phyloP scores from a whole-genome alignment of 257 asterid species.

The Solanum rostratum region DNA sequence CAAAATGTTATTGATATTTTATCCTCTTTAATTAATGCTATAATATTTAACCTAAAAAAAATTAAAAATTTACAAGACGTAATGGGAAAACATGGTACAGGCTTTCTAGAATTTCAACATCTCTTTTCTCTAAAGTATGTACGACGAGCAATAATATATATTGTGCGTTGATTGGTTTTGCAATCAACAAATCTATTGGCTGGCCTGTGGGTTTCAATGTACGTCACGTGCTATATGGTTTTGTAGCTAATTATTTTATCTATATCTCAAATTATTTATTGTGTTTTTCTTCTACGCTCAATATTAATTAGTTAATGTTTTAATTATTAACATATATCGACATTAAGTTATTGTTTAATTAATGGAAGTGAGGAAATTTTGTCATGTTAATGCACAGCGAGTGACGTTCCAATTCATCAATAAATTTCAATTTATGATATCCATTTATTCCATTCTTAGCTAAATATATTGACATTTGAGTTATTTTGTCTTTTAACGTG shows the following conservation, averaged over 20 bases:
- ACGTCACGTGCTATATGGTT: background rate
- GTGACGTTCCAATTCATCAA: background rate
- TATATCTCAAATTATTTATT: too few relatives aligned
- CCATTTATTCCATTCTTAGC: background rate
- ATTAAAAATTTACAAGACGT: too few relatives aligned
- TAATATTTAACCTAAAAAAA: too few relatives aligned
- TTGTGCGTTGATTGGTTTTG: background rate
- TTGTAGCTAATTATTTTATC: too few relatives aligned
- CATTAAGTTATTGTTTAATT: background rate
- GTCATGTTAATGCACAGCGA: background rate
- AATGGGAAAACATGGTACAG: too few relatives aligned
- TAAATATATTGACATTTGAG: background rate
- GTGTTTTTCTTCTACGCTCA: too few relatives aligned
- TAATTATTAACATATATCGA: too few relatives aligned
- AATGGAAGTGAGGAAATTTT: background rate
- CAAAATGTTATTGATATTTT: too few relatives aligned
- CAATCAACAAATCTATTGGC: background rate
- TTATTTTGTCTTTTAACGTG: too few relatives aligned
- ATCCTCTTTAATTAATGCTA: too few relatives aligned
- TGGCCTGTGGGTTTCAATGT: background rate
- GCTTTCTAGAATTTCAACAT: background rate
- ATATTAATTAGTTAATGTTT: too few relatives aligned
- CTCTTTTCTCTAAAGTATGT: background rate
- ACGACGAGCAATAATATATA: background rate
- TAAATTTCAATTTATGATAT: background rate